Base-by-base conservation (phyloP, 768 basidiomycete genomes). In the Suillus ampliporus region DNA sequence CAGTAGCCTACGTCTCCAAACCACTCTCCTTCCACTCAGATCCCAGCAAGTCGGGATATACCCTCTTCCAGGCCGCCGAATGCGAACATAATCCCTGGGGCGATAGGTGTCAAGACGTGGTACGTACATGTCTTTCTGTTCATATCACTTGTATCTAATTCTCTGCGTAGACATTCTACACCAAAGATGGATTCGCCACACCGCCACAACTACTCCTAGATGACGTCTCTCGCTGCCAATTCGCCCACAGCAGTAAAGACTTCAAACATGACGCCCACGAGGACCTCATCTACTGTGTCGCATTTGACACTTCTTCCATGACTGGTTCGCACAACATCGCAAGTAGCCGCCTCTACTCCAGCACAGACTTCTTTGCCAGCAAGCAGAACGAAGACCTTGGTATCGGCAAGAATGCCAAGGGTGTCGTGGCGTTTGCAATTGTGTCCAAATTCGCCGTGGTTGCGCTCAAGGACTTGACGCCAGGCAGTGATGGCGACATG, bases 391-490 rank as follows among this genome's bases (percentile, higher is more conserved):
- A 97, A 68, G 92, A 94, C 68, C 82, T 99, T 1, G 94, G 95
- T 2, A 90, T 94, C 19, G 89, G 87, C 6, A 93, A 89, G 77
- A 87, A 89, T 58, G 92, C 95, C 0, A 87, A 86, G 37, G 97
- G 97, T 1, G 89, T 99, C n/a, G 82, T 94, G 5, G 97, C 94
- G 0, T 86, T 99, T 57, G 97, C 97, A 0, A 92, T 96, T 59
- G 94, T 97, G 8, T 89, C 88, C 75, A 95, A 96, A 72, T 99
- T 89, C 71, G 90, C 94, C 5, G 91, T 99, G 11, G 95, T 94
- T 7, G 97, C 96, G 2, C 70, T 99, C 65, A 90, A 88, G 75
- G 94, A 94, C 64, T 64, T 88, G 19, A 77, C 80, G 2, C 73
- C 82, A 5, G 80, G 78, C 5, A 84, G 77, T 41, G 76, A 81